A percentile compares a stretch with the other conserved stretches of the same genome.
Conservation (phyloP, 306 rosid species). For the Pueraria montana region DNA sequence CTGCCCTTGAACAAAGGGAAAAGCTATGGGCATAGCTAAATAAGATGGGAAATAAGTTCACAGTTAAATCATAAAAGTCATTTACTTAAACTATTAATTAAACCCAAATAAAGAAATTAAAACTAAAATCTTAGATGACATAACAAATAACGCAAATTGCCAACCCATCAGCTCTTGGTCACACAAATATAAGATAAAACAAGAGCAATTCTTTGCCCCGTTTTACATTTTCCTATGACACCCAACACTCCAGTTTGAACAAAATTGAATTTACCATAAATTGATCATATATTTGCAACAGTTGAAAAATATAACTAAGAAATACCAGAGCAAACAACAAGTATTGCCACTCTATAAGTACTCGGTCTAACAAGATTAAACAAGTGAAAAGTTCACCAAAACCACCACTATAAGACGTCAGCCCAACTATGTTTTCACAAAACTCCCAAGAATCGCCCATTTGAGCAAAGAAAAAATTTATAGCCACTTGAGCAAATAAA, state of each 20-base stretch:
- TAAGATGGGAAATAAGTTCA: background rate
- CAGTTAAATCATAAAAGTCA: conserved; percentile 9
- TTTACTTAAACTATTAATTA: background rate
- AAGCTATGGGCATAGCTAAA: conserved; percentile 17
- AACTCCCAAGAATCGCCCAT: conserved; percentile 8
- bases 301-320: background rate
- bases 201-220: background rate
- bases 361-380: conserved; percentile 16
- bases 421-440: no score
- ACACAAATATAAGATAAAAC: background rate
- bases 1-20: conserved; percentile 4
- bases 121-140: no score
- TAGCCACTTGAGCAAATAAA: conserved; percentile 29
- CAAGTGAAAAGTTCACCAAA: conserved; percentile 5
- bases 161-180: background rate
- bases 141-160: background rate
- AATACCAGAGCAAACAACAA: background rate
- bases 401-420: no score
- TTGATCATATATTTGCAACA: background rate
- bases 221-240: background rate
- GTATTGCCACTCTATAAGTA: background rate
- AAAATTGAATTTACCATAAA: background rate
- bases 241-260: background rate
- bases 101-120: no score
- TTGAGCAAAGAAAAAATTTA: conserved; percentile 7